Evolutionary conservation across 2,329 filamentous ascomycete genomes (phyloP).

Genomic region (Pseudogymnoascus sp.): DNA sequence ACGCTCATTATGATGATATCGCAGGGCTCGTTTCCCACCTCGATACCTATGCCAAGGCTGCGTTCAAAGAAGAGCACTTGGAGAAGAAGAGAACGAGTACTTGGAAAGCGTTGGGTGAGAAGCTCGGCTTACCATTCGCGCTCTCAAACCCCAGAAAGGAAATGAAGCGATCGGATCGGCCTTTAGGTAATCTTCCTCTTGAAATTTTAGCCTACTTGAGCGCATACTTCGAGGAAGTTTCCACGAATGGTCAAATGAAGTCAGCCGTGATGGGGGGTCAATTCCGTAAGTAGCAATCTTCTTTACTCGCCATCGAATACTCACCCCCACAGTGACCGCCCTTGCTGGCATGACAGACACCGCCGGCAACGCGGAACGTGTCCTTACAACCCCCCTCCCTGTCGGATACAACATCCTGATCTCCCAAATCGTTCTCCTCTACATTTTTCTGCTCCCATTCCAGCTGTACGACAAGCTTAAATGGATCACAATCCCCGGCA

Average conservation of each 20-base stretch:
- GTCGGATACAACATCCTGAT: constrained; percentile 80
- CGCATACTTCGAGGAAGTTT: constrained; percentile 23
- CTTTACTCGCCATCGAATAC: constrained; percentile 35
- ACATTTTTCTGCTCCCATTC: constrained; percentile 74
- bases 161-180: constrained; percentile 65
- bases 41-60: constrained; percentile 63
- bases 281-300: constrained; percentile 19
- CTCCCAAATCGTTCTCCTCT: constrained; percentile 80
- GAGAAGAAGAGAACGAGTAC: constrained; percentile 16
- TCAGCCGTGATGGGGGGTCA: constrained; percentile 24
- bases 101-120: constrained; percentile 63
- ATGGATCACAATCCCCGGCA: constrained; percentile 75
- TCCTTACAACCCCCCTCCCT: constrained; percentile 75
- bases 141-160: constrained; percentile 71
- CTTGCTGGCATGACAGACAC: constrained; percentile 64
- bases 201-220: constrained; percentile 72
- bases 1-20: constrained; percentile 69
- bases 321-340: constrained; percentile 18
- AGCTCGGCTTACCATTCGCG: constrained; percentile 70
- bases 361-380: constrained; percentile 65
- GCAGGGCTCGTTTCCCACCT: constrained; percentile 63
- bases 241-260: constrained; percentile 32
- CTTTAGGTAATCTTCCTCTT: constrained; percentile 75
- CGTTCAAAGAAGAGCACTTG: constrained; percentile 40
- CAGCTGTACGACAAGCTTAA: constrained; percentile 59